Percentiles rank a stretch among this genome's conserved stretches.
Evolutionary conservation across 2,329 filamentous ascomycete genomes (phyloP).

Genomic region (Cladophialophora yegresii): DNA sequence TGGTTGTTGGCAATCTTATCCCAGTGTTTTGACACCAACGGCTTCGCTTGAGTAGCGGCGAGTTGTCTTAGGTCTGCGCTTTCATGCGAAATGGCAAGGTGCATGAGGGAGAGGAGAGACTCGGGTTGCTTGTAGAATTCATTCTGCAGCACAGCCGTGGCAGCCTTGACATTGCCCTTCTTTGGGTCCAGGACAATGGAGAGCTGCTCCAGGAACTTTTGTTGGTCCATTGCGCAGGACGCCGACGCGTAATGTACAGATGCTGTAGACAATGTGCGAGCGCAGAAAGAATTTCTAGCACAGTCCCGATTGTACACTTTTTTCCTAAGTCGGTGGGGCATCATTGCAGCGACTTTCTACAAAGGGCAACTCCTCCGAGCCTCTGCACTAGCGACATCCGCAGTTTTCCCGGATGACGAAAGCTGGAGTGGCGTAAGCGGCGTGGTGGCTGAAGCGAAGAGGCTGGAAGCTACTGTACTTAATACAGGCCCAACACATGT

Average conservation of each 20-base stretch:
- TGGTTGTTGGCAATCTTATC: conserved; percentile 68
- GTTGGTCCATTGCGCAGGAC: conserved; percentile 66
- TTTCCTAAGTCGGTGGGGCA: neutral
- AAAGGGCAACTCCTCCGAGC: neutral
- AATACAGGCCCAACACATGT: too few relatives aligned
- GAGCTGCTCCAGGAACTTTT: conserved; percentile 82
- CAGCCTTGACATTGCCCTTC: conserved; percentile 84
- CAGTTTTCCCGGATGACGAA: too few relatives aligned
- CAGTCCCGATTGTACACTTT: neutral
- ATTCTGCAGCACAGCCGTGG: conserved; percentile 86
- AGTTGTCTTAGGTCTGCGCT: conserved; percentile 76
- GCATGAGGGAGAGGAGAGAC: conserved; percentile 80
- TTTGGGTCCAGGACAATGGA: conserved; percentile 79
- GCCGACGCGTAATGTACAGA: neutral
- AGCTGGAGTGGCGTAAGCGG: too few relatives aligned
- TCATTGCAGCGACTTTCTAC: neutral
- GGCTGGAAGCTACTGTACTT: too few relatives aligned
- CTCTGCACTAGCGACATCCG: neutral
- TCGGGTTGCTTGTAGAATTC: conserved; percentile 87
- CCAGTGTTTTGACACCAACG: conserved; percentile 87
- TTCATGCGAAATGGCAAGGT: conserved; percentile 80
- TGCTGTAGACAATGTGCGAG: neutral
- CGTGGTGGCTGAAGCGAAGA: too few relatives aligned
- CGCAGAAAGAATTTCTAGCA: neutral
- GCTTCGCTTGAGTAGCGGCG: conserved; percentile 84